Conservation (phyloP, 208 protist species). For the Crithidia brevicula region DNA sequence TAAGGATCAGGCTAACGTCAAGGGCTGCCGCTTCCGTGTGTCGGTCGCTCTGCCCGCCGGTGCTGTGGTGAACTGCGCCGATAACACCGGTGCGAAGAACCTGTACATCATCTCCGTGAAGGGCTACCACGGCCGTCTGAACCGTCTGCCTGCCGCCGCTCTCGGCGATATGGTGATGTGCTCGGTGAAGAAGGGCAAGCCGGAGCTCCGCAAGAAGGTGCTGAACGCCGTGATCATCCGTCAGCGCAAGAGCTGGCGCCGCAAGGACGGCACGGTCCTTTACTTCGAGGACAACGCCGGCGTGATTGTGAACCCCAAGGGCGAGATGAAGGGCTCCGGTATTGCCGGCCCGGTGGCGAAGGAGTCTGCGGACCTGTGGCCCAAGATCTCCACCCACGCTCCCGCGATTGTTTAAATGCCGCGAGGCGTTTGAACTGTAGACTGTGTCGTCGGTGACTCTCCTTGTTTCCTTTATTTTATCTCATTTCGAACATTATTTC, state of each 20-base stretch:
- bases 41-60: slow-evolving; percentile 98
- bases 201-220: slow-evolving; percentile 99
- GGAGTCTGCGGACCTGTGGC: slow-evolving; percentile 99
- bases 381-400: slow-evolving; percentile 97
- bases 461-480: slow-evolving; percentile 18
- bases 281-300: slow-evolving; percentile 99
- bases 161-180: slow-evolving; percentile 99
- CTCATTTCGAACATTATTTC: slow-evolving; percentile 4
- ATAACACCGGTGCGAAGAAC: slow-evolving; percentile 99
- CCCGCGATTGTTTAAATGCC: slow-evolving; percentile 95
- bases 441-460: slow-evolving; percentile 6
- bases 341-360: slow-evolving; percentile 99
- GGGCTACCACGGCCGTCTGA: slow-evolving; percentile 98
- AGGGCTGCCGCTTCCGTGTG: slow-evolving; percentile 98
- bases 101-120: slow-evolving; percentile 99
- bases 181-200: slow-evolving; percentile 99
- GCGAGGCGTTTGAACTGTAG: background rate
- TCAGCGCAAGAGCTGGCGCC: slow-evolving; percentile 99
- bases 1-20: slow-evolving; percentile 92
- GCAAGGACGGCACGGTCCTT: slow-evolving; percentile 98
- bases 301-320: slow-evolving; percentile 99
- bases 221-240: slow-evolving; percentile 98
- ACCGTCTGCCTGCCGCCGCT: slow-evolving; percentile 97
- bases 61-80: slow-evolving; percentile 99
- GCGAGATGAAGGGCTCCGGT: slow-evolving; percentile 99